Percentiles rank a stretch among this genome's conserved stretches.
phyloP scores from a whole-genome alignment of 83 land plant species.

The Picea engelmannii region DNA sequence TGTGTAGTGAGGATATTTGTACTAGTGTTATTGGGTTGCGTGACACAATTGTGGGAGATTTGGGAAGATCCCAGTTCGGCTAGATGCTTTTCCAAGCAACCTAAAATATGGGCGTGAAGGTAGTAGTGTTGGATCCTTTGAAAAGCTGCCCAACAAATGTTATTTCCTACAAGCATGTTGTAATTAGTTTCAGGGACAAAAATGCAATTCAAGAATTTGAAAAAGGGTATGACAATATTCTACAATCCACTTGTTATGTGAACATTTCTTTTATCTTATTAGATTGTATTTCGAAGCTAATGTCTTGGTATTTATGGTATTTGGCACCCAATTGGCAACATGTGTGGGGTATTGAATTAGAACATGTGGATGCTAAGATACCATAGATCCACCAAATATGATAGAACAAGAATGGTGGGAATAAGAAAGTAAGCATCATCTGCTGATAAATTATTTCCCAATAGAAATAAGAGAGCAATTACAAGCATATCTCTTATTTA shows the following conservation, averaged over 20 bases:
- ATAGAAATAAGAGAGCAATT: too few relatives aligned
- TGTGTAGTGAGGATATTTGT: neutral
- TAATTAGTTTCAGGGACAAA: slow-evolving; percentile 83
- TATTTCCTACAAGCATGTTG: slow-evolving; percentile 63
- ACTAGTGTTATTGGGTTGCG: slow-evolving; percentile 44
- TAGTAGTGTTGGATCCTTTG: slow-evolving; percentile 76
- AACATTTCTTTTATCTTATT: neutral
- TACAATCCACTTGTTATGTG: neutral
- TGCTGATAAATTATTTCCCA: too few relatives aligned
- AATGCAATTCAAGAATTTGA: slow-evolving; percentile 75
- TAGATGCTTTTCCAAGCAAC: slow-evolving; percentile 95
- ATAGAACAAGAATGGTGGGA: too few relatives aligned
- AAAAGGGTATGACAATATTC: slow-evolving; percentile 46
- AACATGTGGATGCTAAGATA: slow-evolving; percentile 68
- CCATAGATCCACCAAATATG: slow-evolving; percentile 35
- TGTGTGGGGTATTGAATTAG: slow-evolving; percentile 93
- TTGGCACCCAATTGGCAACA: slow-evolving; percentile 17
- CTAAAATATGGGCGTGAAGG: slow-evolving; percentile 72
- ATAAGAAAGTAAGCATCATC: too few relatives aligned
- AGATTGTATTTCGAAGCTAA: neutral
- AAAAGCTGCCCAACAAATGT: slow-evolving; percentile 81
- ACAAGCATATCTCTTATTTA: too few relatives aligned
- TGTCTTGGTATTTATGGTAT: slow-evolving; percentile 13
- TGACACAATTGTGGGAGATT: slow-evolving; percentile 77
- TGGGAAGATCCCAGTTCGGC: slow-evolving; percentile 96